Percentiles rank a stretch among this genome's conserved stretches.
These are phyloP conservation scores for Pythium volutum DNA, from an alignment of 352 stramenopile species.

Conservation along the genomic window DNA sequence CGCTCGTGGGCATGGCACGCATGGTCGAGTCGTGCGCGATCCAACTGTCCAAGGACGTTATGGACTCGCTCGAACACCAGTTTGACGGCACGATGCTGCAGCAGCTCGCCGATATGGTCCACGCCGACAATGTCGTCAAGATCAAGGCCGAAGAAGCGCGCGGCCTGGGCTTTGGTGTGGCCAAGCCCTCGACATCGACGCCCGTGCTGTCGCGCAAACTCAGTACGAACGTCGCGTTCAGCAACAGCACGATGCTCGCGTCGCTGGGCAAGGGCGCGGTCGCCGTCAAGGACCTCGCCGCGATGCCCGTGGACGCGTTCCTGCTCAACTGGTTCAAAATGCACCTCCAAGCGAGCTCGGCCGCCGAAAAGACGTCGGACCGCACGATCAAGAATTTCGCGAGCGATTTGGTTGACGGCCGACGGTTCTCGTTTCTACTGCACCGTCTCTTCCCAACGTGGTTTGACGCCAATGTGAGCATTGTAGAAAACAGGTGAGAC, in stretches of 20 bases:
- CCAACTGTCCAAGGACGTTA: constrained; percentile 77
- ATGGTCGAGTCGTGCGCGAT: constrained; percentile 86
- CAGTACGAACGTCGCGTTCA: constrained; percentile 21
- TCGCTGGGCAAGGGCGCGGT: constrained; percentile 30
- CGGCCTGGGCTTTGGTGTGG: constrained; percentile 4
- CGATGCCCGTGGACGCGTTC: constrained; percentile 73
- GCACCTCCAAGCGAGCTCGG: constrained; percentile 61
- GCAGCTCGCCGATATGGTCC: constrained; percentile 41
- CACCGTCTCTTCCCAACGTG: constrained; percentile 71
- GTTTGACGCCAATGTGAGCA: constrained; percentile 67
- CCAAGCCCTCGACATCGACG: constrained; percentile 4
- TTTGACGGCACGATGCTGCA: constrained; percentile 46
- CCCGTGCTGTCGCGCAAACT: constrained; percentile 4
- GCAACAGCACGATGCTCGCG: constrained; percentile 23
- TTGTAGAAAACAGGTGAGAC: background rate
- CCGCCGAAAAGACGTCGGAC: constrained; percentile 60
- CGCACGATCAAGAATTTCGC: constrained; percentile 79
- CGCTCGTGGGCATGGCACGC: constrained; percentile 78
- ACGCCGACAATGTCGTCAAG: constrained; percentile 57
- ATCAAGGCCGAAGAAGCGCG: constrained; percentile 32
- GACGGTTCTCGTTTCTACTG: constrained; percentile 63
- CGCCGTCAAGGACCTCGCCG: constrained; percentile 55
- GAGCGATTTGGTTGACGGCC: constrained; percentile 60
- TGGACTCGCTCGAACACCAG: constrained; percentile 79
- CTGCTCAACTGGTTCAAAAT: constrained; percentile 77